Evolutionary conservation across 2,329 filamentous ascomycete genomes (phyloP), one percentile per base, ranked within the genome.

Genomic region (Zymoseptoria tritici): DNA sequence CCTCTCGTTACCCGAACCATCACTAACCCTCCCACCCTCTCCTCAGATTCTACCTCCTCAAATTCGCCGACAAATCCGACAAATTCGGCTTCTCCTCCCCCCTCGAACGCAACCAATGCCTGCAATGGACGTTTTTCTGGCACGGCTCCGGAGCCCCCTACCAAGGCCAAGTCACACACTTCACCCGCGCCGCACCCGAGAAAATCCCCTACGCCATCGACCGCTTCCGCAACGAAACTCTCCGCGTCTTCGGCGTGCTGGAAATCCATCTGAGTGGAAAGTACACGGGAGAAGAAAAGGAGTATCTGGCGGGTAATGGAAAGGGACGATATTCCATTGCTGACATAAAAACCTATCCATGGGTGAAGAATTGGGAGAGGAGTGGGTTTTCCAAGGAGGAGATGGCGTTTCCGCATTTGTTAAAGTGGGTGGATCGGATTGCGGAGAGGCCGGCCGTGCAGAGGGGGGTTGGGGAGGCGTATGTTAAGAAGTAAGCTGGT

Each of bases 101-200:
- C 16, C 68, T 81, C 6, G 81, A 83, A 69, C 71, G 75, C 13
- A 81, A 72, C 62, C 71, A 82, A 64, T 72, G 70, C 26, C 60
- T 81, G 49, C 81, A 83, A 65, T 83, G 80, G 80, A 72, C 80
- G 1, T 81, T 83, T 70, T 83, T 83, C 72, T 83, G 79, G 79
- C 79, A 82, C 54, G 67, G 68, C 57, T 64, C 59, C 42, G 72
- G 76, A 22, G 75, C 75, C 8, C 77, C 78, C 13, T 76, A 77
- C 66, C 73, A 77, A 68, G 75, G 76, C 51, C 73, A 79, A 61
- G 64, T 77, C 20, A 76, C 77, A 61, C 77, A 80, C 65, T 82
- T 82, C 69, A 69, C 62, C n/a, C 70, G 70, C 51, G 74, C 69
- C 20, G 75, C 77, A 0, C 74, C 74, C 11, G 78, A 81, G 66